phyloP scores from a whole-genome alignment of 768 basidiomycete species.

The Sutorius australiensis region DNA sequence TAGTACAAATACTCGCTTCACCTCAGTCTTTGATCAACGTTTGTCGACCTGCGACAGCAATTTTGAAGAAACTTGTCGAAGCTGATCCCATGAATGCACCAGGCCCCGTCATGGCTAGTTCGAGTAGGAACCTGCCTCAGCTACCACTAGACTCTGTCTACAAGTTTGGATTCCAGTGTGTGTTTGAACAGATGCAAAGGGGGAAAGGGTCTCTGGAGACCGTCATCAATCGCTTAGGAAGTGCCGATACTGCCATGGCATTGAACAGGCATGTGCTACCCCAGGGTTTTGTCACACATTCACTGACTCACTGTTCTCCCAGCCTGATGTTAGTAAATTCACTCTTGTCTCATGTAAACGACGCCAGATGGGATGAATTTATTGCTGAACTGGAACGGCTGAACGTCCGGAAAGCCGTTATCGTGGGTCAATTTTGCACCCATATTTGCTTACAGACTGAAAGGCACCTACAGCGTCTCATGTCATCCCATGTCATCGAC shows the following conservation, averaged over 20 bases:
- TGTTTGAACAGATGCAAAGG: slow-evolving; percentile 78
- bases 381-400: slow-evolving; percentile 68
- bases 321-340: slow-evolving; percentile 93
- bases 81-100: slow-evolving; percentile 72
- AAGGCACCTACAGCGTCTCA: slow-evolving; percentile 54
- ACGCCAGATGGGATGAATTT: slow-evolving; percentile 76
- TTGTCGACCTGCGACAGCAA: slow-evolving; percentile 86
- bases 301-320: slow-evolving; percentile 8
- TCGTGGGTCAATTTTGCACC: slow-evolving; percentile 46
- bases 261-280: slow-evolving; percentile 59
- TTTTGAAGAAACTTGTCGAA: slow-evolving; percentile 85
- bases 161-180: slow-evolving; percentile 77
- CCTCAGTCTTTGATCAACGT: slow-evolving; percentile 80
- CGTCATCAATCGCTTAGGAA: slow-evolving; percentile 75
- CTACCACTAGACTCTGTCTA: slow-evolving; percentile 69
- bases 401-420: slow-evolving; percentile 77
- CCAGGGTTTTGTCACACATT: background rate
- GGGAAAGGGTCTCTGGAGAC: slow-evolving; percentile 71
- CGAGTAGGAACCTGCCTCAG: slow-evolving; percentile 52
- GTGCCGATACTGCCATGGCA: slow-evolving; percentile 82
- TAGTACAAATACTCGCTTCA: slow-evolving; percentile 76
- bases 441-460: slow-evolving; percentile 8
- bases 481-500: slow-evolving; percentile 77
- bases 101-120: slow-evolving; percentile 53
- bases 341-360: slow-evolving; percentile 73